phyloP scores from a whole-genome alignment of 1,284 basidiomycete species.

The Leucoagaricus sp. region DNA sequence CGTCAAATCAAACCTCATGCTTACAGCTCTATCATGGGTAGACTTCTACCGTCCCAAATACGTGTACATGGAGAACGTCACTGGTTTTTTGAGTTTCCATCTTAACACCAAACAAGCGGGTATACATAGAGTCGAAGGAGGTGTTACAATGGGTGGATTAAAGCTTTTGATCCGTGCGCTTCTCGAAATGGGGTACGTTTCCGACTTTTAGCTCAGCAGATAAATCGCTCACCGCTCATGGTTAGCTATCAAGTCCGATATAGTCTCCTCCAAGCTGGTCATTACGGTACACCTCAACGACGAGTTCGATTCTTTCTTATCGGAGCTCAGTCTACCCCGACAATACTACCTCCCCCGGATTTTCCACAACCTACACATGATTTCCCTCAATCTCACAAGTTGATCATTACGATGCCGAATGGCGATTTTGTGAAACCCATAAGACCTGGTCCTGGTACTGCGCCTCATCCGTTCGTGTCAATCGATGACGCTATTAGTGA shows the following conservation, averaged over 20 bases:
- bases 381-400: conserved; percentile 44
- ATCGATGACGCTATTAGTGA: conserved; percentile 72
- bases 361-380: conserved; percentile 73
- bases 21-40: conserved; percentile 62
- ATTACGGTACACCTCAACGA: conserved; percentile 73
- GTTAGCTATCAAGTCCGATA: conserved; percentile 69
- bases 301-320: conserved; percentile 72
- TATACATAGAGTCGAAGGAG: conserved; percentile 53
- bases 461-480: conserved; percentile 54
- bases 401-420: conserved; percentile 52
- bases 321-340: conserved; percentile 40
- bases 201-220: too few species aligned
- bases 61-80: conserved; percentile 73
- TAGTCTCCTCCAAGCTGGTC: conserved; percentile 64
- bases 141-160: conserved; percentile 65
- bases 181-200: conserved; percentile 57
- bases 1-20: conserved; percentile 53
- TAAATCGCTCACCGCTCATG: not conserved
- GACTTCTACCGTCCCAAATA: conserved; percentile 62
- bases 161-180: conserved; percentile 63
- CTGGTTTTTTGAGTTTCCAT: conserved; percentile 61
- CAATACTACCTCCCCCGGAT: conserved; percentile 50
- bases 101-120: conserved; percentile 53
- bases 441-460: conserved; percentile 44
- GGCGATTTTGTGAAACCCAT: conserved; percentile 45